Evolutionary conservation across 2,329 filamentous ascomycete genomes (phyloP), one percentile per base, ranked within the genome.

Genomic region (Colletotrichum tabaci): DNA sequence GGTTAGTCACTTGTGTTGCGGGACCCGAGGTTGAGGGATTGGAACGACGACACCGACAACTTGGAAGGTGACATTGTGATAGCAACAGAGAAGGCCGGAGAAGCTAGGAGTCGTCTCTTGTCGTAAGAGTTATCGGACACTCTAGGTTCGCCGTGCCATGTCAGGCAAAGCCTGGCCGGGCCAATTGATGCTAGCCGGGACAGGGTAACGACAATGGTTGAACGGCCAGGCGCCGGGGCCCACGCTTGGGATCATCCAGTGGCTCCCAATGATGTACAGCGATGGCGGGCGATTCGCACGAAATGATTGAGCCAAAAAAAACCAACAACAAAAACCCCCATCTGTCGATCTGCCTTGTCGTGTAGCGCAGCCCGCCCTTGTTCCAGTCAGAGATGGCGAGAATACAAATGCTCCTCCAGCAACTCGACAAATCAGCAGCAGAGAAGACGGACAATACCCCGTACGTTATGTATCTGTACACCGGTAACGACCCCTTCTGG

Each of bases 1-100:
- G 81, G 77, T 76, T 79, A 77, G 80, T 75, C 47, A 21, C 56
- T 70, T 53, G 71, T 42, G 49, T 52, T 73, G 58, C 55, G 63
- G 49, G 71, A 71, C 57, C 66, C 73, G 67, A 73, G 66, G 71
- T 46, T 64, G 66, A 68, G 66, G 38, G 55, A 71, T 65, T 60
- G 63, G 52, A 70, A 64, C 38, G 52, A 67, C 57, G 30, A 49
- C 30, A 21, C 65, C 57, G 69, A 30, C n/a, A 63, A 61, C 50
- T 67, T 67, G 64, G 63, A 71, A 71, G 67, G 68, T 67, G 68
- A 71, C 64, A 62, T 71, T 67, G 64, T 47, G 64, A 53, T 57
- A 61, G 62, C 55, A 55, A 61, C 35, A 49, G 47, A 66, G 62
- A 66, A 23, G 61, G 61, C 47, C 61, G 38, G 38, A 50, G 18